A percentile compares a stretch with the other conserved stretches of the same genome.
Evolutionary conservation across 1,139 yeast species (phyloP).

Genomic region (Geotrichum histeridarum): DNA sequence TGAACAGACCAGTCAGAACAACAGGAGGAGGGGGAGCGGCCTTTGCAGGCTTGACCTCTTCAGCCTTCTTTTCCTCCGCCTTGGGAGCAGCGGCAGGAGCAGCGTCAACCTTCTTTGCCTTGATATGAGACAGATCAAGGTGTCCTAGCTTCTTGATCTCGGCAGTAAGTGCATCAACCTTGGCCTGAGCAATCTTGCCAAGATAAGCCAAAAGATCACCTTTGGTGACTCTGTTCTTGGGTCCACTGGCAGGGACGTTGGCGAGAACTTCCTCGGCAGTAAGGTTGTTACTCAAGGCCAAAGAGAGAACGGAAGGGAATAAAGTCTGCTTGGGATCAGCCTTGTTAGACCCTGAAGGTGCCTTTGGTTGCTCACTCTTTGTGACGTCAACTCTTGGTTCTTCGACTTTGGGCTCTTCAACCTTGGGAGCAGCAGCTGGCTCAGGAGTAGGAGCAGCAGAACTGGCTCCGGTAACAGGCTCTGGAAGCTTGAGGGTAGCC

Average conservation of each 20-base stretch:
- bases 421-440: constrained; percentile 10
- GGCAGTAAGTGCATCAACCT: constrained; percentile 50
- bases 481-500: constrained; percentile 56
- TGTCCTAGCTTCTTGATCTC: constrained; percentile 56
- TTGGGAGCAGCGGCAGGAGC: constrained; percentile 18
- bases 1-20: constrained; percentile 12
- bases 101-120: constrained; percentile 41
- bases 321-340: constrained; percentile 65
- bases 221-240: constrained; percentile 76
- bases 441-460: constrained; percentile 14
- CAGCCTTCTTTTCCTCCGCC: constrained; percentile 15
- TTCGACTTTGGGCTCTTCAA: neutral
- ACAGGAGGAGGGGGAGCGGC: constrained; percentile 19
- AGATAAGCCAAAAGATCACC: constrained; percentile 87
- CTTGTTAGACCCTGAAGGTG: constrained; percentile 26
- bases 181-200: constrained; percentile 59
- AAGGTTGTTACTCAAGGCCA: constrained; percentile 58
- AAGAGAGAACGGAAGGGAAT: constrained; percentile 73
- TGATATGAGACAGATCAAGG: constrained; percentile 72
- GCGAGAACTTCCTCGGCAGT: constrained; percentile 62
- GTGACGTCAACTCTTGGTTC: constrained; percentile 15
- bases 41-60: constrained; percentile 6
- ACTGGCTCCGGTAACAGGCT: constrained; percentile 33
- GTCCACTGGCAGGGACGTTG: constrained; percentile 81
- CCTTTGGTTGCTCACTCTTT: constrained; percentile 11